A percentile compares a stretch with the other conserved stretches of the same genome.
Evolutionary conservation across 2,329 filamentous ascomycete genomes (phyloP).

Genomic region (Cladophialophora chaetospira): DNA sequence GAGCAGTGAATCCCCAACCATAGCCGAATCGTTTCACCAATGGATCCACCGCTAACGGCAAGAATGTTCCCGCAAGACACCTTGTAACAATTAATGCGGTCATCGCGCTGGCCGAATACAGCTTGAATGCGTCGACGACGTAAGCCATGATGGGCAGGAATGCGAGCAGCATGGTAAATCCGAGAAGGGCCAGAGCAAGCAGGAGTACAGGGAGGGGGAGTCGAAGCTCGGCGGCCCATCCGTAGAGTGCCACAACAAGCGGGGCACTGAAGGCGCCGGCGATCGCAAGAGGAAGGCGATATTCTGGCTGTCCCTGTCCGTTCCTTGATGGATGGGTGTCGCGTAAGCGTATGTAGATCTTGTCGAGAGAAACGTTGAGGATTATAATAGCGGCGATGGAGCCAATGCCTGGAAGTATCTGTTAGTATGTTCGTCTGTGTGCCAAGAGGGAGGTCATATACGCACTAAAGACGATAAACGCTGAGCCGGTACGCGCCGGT

Average conservation of each 20-base stretch:
- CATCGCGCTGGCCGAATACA: conserved; percentile 47
- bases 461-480: conserved; percentile 32
- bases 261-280: conserved; percentile 44
- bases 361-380: conserved; percentile 30
- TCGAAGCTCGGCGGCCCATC: conserved; percentile 27
- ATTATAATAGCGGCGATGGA: conserved; percentile 31
- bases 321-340: conserved; percentile 30
- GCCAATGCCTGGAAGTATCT: conserved; percentile 28
- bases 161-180: conserved; percentile 24
- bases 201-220: conserved; percentile 26
- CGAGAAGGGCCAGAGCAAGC: conserved; percentile 22
- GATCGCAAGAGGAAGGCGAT: conserved; percentile 51
- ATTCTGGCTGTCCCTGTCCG: conserved; percentile 41
- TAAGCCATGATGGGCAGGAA: conserved; percentile 31
- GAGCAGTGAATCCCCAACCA: conserved; percentile 31
- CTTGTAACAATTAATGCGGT: conserved; percentile 32
- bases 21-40: conserved; percentile 31
- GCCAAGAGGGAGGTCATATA: background rate
- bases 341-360: conserved; percentile 35
- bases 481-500: conserved; percentile 34
- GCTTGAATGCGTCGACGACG: conserved; percentile 34
- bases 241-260: conserved; percentile 27
- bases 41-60: conserved; percentile 30
- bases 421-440: background rate
- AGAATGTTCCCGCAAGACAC: conserved; percentile 33